Evolutionary conservation across 2,329 filamentous ascomycete genomes (phyloP), one percentile per base, ranked within the genome.

Genomic region (Fusarium burgessii): DNA sequence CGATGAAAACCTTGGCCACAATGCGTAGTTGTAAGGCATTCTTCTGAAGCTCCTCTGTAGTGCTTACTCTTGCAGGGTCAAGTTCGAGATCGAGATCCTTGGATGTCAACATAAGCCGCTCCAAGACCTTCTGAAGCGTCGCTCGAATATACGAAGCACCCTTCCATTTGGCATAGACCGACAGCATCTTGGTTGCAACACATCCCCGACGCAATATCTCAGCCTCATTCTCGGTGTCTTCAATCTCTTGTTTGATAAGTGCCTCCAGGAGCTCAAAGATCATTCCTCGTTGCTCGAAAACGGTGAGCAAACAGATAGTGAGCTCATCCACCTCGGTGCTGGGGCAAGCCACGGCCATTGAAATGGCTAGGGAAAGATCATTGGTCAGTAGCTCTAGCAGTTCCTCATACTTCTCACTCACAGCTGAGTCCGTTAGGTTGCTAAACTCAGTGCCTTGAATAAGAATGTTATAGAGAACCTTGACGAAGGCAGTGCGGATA

Each of bases 371-470:
- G 18, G 86, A 87, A 65, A 90, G 84, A 76, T 92, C 89, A 63
- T 84, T 86, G 3, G 90, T 89, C 10, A 92, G 82, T 17, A 92
- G 81, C 85, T 90, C 85, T 50, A 92, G 81, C 23, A 92, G 80
- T 71, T 90, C 87, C 68, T 91, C 87, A 68, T 92, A 92, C 75
- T 91, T 91, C 76, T 92, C 89, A 71, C 86, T 91, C 17, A 92
- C 88, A 18, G 89, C 89, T 15, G 87, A 86, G 77, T 92, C 90
- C 3, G 90, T 91, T 33, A 92, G 78, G 59, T 90, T 91, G 74
- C 87, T 91, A 75, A 92, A 92, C 76, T 92, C 90, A 2, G 90
- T 91, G 38, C 90, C 90, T 76, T 92, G 90, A n/a, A 91, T 86
- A 18, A 92, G 79, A 57, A 92, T 92, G 76, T 92, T 92, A 76